A percentile compares a stretch with the other conserved stretches of the same genome.
Evolutionary conservation across 169 alveolate species (phyloP).

Genomic region (Cystoisospora suis): DNA sequence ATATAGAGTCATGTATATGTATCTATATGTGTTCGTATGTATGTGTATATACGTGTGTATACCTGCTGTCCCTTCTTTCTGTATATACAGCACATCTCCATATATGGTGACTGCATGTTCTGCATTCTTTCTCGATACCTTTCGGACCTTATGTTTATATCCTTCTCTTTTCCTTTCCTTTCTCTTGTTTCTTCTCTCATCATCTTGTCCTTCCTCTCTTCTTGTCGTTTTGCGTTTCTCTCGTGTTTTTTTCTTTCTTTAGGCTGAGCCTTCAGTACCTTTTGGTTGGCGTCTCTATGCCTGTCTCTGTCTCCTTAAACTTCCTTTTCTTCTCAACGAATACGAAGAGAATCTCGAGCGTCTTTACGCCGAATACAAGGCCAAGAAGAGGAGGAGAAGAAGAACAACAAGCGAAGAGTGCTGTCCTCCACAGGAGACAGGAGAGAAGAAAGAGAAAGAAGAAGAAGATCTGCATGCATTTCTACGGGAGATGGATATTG

Average conservation of each 20-base stretch:
- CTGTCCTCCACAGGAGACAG: not conserved
- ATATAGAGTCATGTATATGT: not conserved
- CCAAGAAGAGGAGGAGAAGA: not conserved
- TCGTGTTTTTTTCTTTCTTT: not conserved
- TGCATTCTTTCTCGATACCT: no score
- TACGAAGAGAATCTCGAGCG: not conserved
- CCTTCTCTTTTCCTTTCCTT: not conserved
- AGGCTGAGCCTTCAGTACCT: slow-evolving; percentile 70
- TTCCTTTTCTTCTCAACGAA: not conserved
- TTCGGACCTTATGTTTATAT: no score
- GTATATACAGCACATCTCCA: no score
- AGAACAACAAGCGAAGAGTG: not conserved
- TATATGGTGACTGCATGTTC: not conserved
- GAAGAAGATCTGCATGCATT: not conserved
- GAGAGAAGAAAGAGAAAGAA: not conserved
- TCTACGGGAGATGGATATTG: not conserved
- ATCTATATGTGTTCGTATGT: not conserved
- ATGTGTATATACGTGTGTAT: no score
- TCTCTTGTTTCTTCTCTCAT: not conserved
- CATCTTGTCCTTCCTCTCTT: not conserved
- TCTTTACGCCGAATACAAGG: not conserved
- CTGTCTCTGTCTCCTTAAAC: slow-evolving; percentile 61
- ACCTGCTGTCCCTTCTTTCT: not conserved
- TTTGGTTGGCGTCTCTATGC: slow-evolving; percentile 69
- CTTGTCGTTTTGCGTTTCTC: not conserved